Conservation (phyloP, 164 flowering plant species). For the Vitis amurensis region DNA sequence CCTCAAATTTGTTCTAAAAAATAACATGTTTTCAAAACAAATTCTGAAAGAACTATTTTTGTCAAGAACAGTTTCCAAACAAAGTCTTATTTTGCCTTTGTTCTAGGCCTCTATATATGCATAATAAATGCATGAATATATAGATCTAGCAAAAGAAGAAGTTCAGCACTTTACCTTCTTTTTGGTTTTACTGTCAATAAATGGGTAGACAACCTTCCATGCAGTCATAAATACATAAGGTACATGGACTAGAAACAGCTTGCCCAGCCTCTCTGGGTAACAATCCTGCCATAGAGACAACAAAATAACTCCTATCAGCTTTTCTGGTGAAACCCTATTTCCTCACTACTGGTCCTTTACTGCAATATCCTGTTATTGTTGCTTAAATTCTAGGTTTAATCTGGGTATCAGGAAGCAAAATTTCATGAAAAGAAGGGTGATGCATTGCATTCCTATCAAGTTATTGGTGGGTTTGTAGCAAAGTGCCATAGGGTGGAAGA, state of each 20-base stretch:
- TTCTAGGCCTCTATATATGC: too few relatives aligned
- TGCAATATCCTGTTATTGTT: not conserved
- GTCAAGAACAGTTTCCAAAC: too few relatives aligned
- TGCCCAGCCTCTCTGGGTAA: conserved; percentile 59
- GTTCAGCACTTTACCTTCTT: conserved; percentile 37
- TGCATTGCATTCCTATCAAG: too few relatives aligned
- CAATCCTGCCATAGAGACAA: conserved; percentile 39
- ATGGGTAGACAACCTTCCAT: conserved; percentile 57
- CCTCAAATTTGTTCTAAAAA: too few relatives aligned
- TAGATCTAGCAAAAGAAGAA: not conserved
- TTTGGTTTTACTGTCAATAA: conserved; percentile 49
- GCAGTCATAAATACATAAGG: conserved; percentile 53
- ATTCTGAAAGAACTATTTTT: too few relatives aligned
- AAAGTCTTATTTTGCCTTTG: too few relatives aligned
- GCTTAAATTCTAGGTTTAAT: too few relatives aligned
- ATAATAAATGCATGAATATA: not conserved
- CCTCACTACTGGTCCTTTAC: not conserved
- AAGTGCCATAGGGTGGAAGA: not conserved
- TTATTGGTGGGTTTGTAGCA: too few relatives aligned
- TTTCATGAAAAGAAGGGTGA: too few relatives aligned
- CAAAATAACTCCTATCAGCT: not conserved
- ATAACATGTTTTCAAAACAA: too few relatives aligned
- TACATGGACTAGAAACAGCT: conserved; percentile 41
- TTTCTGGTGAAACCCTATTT: not conserved
- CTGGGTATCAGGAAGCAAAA: too few relatives aligned